phyloP scores from a whole-genome alignment of 2,329 filamentous ascomycete species.

The Neofusicoccum parvum region DNA sequence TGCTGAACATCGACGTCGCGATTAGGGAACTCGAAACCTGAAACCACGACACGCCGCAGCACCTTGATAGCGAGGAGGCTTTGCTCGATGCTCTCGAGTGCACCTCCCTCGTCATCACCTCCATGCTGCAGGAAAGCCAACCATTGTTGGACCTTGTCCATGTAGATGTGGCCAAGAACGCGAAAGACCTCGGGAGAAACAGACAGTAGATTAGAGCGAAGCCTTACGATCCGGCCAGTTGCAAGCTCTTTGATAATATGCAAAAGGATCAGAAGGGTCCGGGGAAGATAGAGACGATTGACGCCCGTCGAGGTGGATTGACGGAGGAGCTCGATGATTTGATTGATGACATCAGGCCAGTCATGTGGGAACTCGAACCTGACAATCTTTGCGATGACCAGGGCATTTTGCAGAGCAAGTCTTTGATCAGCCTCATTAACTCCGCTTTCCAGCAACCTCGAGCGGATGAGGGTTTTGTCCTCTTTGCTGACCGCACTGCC shows the following conservation, averaged over 20 bases:
- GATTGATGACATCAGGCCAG: constrained; percentile 60
- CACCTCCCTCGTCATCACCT: constrained; percentile 60
- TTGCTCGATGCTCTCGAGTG: constrained; percentile 69
- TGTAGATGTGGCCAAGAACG: constrained; percentile 76
- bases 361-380: constrained; percentile 86
- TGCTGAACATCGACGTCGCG: constrained; percentile 73
- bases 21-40: constrained; percentile 83
- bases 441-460: constrained; percentile 73
- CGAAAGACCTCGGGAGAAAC: constrained; percentile 83
- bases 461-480: constrained; percentile 77
- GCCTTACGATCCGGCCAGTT: constrained; percentile 74
- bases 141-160: constrained; percentile 72
- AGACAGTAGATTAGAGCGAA: constrained; percentile 74
- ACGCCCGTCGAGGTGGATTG: constrained; percentile 53
- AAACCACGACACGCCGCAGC: constrained; percentile 74
- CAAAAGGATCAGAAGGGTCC: constrained; percentile 75
- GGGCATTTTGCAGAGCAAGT: constrained; percentile 83
- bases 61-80: constrained; percentile 79
- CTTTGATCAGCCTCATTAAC: constrained; percentile 74
- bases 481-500: constrained; percentile 61
- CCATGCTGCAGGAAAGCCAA: constrained; percentile 60
- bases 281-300: constrained; percentile 67
- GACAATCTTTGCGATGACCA: constrained; percentile 84
- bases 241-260: constrained; percentile 90
- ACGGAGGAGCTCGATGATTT: constrained; percentile 60